Evolutionary conservation across 2,329 filamentous ascomycete species (phyloP).

Genomic region (Thermothelomyces thermophilus): DNA sequence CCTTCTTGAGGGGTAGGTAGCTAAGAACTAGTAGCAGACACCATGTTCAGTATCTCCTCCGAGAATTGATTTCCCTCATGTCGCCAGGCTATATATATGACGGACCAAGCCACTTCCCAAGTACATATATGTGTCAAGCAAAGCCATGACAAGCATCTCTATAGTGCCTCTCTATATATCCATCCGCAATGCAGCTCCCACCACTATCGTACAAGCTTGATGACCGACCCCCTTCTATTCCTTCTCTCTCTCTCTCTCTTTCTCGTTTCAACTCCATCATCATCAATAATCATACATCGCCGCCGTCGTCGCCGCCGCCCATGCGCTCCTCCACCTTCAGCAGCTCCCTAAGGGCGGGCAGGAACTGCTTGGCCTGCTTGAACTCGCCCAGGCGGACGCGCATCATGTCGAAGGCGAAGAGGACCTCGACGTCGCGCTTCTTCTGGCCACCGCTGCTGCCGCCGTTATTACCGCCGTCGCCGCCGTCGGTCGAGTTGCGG

Average conservation of each 20-base stretch:
- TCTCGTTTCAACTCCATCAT: background rate
- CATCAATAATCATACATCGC: background rate
- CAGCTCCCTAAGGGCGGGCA: slow-evolving; percentile 52
- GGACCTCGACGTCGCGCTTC: slow-evolving; percentile 49
- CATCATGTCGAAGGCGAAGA: slow-evolving; percentile 78
- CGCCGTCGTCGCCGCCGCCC: slow-evolving; percentile 16
- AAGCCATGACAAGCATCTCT: background rate
- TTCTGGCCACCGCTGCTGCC: no score
- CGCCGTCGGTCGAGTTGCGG: background rate
- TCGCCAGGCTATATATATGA: no score
- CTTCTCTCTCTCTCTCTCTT: background rate
- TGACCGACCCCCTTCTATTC: no score
- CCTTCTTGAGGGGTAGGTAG: no score
- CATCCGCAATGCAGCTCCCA: background rate
- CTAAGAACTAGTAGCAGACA: no score
- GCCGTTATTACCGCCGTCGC: no score
- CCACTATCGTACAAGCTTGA: no score
- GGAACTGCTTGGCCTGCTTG: slow-evolving; percentile 55
- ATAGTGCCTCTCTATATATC: background rate
- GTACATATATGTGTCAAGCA: background rate
- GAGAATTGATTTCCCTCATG: no score
- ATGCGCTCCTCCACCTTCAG: slow-evolving; percentile 38
- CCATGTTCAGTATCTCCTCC: no score
- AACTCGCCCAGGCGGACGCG: slow-evolving; percentile 64
- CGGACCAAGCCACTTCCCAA: no score